phyloP scores from a whole-genome alignment of 371 early-diverging fungal species.

The Mucor saturninus region DNA sequence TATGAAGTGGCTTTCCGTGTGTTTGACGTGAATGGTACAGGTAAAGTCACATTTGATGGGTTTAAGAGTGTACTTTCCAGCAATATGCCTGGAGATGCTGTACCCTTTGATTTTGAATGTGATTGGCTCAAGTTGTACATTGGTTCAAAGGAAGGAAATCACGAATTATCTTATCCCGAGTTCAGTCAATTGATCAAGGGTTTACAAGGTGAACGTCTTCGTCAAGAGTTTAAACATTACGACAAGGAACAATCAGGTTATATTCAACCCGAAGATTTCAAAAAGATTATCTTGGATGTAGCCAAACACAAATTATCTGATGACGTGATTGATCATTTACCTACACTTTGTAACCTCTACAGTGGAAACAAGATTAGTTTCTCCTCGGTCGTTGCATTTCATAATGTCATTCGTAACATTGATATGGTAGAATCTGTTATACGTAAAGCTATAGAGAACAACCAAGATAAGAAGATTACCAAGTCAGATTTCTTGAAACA shows the following conservation, averaged over 20 bases:
- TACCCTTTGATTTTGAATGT: constrained; percentile 75
- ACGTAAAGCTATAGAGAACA: constrained; percentile 57
- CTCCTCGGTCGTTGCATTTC: constrained; percentile 71
- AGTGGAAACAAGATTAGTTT: constrained; percentile 63
- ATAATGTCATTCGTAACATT: constrained; percentile 76
- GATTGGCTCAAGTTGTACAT: constrained; percentile 77
- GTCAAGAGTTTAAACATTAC: constrained; percentile 78
- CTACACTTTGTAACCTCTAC: constrained; percentile 67
- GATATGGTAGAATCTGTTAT: constrained; percentile 76
- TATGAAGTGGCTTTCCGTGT: constrained; percentile 81
- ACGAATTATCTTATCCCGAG: constrained; percentile 72
- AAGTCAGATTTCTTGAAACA: constrained; percentile 66
- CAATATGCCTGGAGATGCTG: constrained; percentile 61
- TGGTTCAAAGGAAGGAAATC: constrained; percentile 62
- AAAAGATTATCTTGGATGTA: constrained; percentile 67
- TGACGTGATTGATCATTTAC: constrained; percentile 71
- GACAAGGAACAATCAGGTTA: constrained; percentile 71
- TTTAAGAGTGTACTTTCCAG: constrained; percentile 69
- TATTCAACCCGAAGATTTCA: constrained; percentile 70
- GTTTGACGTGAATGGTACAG: constrained; percentile 67
- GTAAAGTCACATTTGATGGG: constrained; percentile 69
- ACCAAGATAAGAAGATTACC: constrained; percentile 64
- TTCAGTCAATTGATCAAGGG: constrained; percentile 84
- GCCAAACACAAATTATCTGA: constrained; percentile 75
- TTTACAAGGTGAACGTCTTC: constrained; percentile 78